These are phyloP conservation scores for Domatiomyces catenatus DNA, from an alignment of 2,329 filamentous ascomycete species.

Conservation along the genomic window DNA sequence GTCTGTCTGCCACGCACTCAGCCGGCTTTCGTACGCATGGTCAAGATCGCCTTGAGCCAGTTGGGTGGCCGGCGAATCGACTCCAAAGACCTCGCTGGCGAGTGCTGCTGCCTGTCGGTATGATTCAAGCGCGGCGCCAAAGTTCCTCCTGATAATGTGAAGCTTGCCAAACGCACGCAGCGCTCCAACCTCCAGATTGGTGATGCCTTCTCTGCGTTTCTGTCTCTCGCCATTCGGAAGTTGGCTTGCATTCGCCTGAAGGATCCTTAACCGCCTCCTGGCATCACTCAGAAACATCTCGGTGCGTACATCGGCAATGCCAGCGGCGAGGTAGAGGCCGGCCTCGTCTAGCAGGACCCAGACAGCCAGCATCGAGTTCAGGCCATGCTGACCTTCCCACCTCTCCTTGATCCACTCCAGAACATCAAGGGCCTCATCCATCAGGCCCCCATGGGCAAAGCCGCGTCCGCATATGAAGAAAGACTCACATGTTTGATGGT, in stretches of 20 bases:
- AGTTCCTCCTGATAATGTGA: slow-evolving; percentile 3
- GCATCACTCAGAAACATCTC: not conserved
- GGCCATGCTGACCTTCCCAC: not conserved
- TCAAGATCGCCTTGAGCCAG: slow-evolving; percentile 4
- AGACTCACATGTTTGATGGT: slow-evolving; percentile 1
- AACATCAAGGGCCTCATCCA: not conserved
- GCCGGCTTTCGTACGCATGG: not conserved
- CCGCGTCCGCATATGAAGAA: not conserved
- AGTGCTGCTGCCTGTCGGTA: slow-evolving; percentile 1
- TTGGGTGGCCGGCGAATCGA: not conserved
- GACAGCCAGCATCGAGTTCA: not conserved
- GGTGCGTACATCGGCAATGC: not conserved
- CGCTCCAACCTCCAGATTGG: slow-evolving; percentile 1
- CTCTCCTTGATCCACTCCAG: not conserved
- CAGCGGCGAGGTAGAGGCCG: not conserved
- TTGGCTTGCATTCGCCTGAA: not conserved
- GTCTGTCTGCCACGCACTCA: not conserved
- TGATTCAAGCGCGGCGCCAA: slow-evolving; percentile 1
- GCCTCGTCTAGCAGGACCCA: not conserved
- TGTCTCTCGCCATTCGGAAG: not conserved
- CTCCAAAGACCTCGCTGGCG: slow-evolving; percentile 1
- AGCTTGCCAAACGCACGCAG: slow-evolving; percentile 4
- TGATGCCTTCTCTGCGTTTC: not conserved
- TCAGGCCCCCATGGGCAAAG: not conserved
- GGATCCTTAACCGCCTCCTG: not conserved